These are phyloP conservation scores for Pterulicium gracile DNA, from an alignment of 1,284 basidiomycete species.

Conservation along the genomic window DNA sequence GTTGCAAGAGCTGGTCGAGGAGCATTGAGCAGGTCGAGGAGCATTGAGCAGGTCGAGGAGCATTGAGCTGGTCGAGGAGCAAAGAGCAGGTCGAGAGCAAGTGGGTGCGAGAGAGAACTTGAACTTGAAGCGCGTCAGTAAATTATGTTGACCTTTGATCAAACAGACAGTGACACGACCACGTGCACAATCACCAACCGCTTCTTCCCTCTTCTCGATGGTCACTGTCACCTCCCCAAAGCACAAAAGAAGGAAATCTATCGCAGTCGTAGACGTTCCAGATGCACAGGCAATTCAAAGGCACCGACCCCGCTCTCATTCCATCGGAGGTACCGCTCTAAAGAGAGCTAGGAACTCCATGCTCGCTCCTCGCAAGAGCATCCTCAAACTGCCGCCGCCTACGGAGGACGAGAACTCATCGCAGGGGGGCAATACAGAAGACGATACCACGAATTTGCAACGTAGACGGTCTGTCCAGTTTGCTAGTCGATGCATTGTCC, in stretches of 20 bases:
- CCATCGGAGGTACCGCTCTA: neutral
- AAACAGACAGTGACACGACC: no score
- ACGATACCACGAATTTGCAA: neutral
- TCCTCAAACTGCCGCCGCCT: neutral
- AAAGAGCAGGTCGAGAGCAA: no score
- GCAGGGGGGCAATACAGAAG: neutral
- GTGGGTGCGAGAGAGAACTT: no score
- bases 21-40: no score
- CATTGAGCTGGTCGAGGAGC: no score
- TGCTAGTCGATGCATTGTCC: neutral
- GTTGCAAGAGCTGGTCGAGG: no score
- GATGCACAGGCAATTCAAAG: neutral
- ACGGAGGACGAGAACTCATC: neutral
- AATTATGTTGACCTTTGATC: no score
- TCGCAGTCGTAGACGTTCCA: neutral
- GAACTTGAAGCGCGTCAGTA: no score
- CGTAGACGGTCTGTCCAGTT: neutral
- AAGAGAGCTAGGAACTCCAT: neutral
- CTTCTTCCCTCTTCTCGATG: neutral
- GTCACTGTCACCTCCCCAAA: neutral
- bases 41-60: no score
- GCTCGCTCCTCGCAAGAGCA: slow-evolving; percentile 2
- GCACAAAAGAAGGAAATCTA: neutral
- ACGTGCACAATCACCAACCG: no score
- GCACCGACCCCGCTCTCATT: neutral